Conservation (phyloP, 169 alveolate species). For the Perkinsus marinus region DNA sequence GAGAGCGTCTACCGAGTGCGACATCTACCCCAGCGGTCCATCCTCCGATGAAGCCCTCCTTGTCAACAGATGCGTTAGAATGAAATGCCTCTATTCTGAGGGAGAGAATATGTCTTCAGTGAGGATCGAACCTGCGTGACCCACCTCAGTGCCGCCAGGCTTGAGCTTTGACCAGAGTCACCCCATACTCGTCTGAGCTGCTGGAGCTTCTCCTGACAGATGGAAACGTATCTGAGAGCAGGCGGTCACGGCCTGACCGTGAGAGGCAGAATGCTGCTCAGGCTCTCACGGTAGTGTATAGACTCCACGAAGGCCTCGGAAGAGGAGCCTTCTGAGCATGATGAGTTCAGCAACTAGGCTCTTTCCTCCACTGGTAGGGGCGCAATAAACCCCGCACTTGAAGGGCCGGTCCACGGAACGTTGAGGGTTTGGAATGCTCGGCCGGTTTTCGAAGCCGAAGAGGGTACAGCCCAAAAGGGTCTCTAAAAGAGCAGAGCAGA, state of each 20-base stretch:
- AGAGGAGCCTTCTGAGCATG: conserved; percentile 28
- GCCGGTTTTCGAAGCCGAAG: neutral
- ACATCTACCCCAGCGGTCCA: neutral
- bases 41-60: conserved; percentile 10
- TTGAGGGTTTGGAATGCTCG: neutral
- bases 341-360: conserved; percentile 46
- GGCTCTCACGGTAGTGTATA: conserved; percentile 32
- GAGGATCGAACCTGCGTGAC: neutral
- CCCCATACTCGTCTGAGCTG: conserved; percentile 1
- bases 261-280: too few relatives aligned
- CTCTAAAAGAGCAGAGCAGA: neutral
- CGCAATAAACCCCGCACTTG: conserved; percentile 35
- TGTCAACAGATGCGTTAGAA: neutral
- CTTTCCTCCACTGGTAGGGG: conserved; percentile 61
- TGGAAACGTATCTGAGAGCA: conserved; percentile 3
- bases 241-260: too few relatives aligned
- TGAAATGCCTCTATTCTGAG: neutral
- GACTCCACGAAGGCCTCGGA: conserved; percentile 23
- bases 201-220: neutral
- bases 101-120: neutral
- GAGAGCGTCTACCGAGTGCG: neutral
- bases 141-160: conserved; percentile 13
- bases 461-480: neutral
- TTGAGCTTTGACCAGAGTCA: neutral
- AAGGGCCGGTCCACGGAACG: neutral